These are phyloP conservation scores for Echria macrotheca DNA, from an alignment of 495 filamentous ascomycete genomes.

Conservation along the genomic window DNA sequence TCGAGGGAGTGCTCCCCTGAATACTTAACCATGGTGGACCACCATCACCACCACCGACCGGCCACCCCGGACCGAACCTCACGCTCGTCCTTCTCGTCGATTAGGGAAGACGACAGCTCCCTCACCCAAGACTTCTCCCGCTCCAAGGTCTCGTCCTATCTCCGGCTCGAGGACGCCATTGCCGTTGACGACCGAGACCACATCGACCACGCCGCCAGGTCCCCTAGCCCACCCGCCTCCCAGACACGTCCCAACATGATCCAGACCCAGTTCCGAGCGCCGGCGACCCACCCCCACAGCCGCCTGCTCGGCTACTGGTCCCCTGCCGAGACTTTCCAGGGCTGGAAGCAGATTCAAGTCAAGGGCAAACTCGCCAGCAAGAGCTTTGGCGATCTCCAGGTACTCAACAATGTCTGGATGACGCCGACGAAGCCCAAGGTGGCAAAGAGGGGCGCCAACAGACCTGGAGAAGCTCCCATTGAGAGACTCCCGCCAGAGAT, in stretches of 20 bases:
- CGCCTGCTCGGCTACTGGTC: conserved; percentile 58
- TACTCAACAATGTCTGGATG: conserved; percentile 53
- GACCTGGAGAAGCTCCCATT: conserved; percentile 43
- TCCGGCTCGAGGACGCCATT: conserved; percentile 39
- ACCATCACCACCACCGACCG: conserved; percentile 14
- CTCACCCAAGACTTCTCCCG: conserved; percentile 69
- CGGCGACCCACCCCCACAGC: conserved; percentile 41
- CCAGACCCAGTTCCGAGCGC: conserved; percentile 44
- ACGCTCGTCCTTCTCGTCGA: conserved; percentile 53
- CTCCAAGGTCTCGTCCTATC: conserved; percentile 56
- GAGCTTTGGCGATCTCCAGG: conserved; percentile 65
- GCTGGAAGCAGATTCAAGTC: conserved; percentile 67
- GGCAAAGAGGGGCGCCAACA: conserved; percentile 22
- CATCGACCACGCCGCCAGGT: not conserved
- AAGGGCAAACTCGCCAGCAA: conserved; percentile 62
- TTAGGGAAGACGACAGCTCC: conserved; percentile 45
- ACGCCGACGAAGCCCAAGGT: conserved; percentile 24
- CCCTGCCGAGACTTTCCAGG: conserved; percentile 63
- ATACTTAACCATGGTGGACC: conserved; percentile 27
- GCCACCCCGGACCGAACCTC: conserved; percentile 35
- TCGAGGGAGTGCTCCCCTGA: conserved; percentile 19
- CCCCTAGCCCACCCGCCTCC: not conserved
- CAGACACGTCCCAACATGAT: conserved; percentile 29
- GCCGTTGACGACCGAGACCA: conserved; percentile 35
- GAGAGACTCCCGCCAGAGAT: conserved; percentile 68